Evolutionary conservation across 495 filamentous ascomycete genomes (phyloP).

Genomic region (Talaromyces borbonicus): DNA sequence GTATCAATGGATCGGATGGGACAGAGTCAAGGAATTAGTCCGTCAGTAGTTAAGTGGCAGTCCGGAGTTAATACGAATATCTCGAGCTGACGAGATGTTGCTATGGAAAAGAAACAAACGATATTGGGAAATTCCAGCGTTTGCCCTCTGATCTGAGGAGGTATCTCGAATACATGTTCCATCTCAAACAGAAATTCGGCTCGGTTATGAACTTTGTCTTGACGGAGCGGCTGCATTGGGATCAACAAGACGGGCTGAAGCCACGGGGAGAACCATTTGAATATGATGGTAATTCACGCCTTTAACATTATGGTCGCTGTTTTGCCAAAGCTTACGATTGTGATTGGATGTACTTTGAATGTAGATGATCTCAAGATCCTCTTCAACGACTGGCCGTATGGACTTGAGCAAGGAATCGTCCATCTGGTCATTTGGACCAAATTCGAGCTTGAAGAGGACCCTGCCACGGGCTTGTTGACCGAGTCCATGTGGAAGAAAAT

Average conservation of each 20-base stretch:
- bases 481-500: constrained; percentile 51
- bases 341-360: too few relatives aligned
- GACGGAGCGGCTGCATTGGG: constrained; percentile 56
- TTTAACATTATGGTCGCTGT: not conserved
- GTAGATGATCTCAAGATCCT: constrained; percentile 64
- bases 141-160: constrained; percentile 61
- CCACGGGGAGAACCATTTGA: constrained; percentile 40
- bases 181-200: constrained; percentile 54
- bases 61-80: not conserved
- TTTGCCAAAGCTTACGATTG: not conserved
- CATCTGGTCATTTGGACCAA: constrained; percentile 91
- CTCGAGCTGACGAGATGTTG: constrained; percentile 1
- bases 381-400: constrained; percentile 89
- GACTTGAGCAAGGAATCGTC: constrained; percentile 61
- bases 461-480: constrained; percentile 55
- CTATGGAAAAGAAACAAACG: constrained; percentile 41
- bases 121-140: constrained; percentile 63
- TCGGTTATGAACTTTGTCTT: constrained; percentile 68
- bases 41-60: constrained; percentile 20
- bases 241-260: constrained; percentile 31
- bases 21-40: constrained; percentile 50
- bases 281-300: constrained; percentile 30
- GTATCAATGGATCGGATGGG: constrained; percentile 52
- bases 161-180: constrained; percentile 57
- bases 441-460: constrained; percentile 62